phyloP scores from a whole-genome alignment of 140 eudicot genomes.

The Senecio squalidus region DNA sequence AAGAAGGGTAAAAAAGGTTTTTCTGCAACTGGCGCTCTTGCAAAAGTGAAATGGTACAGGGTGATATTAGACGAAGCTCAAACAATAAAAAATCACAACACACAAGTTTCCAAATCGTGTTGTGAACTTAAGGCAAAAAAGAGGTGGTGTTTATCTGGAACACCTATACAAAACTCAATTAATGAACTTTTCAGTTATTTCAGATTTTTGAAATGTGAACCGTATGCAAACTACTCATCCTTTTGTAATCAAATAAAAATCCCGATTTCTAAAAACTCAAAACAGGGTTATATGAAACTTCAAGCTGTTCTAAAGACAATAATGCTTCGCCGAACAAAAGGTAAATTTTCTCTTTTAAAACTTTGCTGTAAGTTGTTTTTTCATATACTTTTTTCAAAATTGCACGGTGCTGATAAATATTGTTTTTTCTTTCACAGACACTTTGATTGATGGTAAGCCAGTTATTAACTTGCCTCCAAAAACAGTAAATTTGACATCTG shows the following conservation, averaged over 20 bases:
- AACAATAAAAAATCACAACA: slow-evolving; percentile 81
- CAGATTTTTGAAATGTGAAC: slow-evolving; percentile 74
- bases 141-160: slow-evolving; percentile 95
- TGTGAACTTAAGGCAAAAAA: slow-evolving; percentile 82
- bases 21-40: slow-evolving; percentile 85
- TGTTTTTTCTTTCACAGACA: slow-evolving; percentile 37
- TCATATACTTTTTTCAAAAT: neutral
- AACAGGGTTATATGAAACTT: slow-evolving; percentile 71
- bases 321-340: slow-evolving; percentile 96
- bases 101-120: slow-evolving; percentile 81
- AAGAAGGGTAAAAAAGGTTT: too few species aligned
- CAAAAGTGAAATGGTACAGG: slow-evolving; percentile 72
- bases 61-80: slow-evolving; percentile 94
- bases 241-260: slow-evolving; percentile 50
- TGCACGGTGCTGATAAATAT: slow-evolving; percentile 16
- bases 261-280: slow-evolving; percentile 63
- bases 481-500: slow-evolving; percentile 42
- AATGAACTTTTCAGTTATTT: slow-evolving; percentile 88
- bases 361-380: neutral
- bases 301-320: slow-evolving; percentile 65
- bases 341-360: slow-evolving; percentile 24
- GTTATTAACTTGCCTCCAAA: slow-evolving; percentile 77
- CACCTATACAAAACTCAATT: slow-evolving; percentile 84
- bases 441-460: slow-evolving; percentile 74
- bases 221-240: slow-evolving; percentile 47